Evolutionary conservation across 2,329 filamentous ascomycete genomes (phyloP).

Genomic region (Fusarium irregulare): DNA sequence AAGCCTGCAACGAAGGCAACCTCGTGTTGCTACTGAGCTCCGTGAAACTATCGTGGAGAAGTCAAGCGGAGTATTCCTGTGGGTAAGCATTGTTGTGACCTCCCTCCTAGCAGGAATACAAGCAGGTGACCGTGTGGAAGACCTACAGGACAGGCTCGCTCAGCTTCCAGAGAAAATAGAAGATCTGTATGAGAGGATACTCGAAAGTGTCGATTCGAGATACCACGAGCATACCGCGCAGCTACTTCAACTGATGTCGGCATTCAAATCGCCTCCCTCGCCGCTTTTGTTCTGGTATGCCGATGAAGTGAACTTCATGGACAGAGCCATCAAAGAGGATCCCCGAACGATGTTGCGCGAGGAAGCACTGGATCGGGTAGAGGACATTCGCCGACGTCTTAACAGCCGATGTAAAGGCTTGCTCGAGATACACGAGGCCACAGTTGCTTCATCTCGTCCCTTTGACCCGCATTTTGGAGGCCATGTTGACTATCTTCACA

Average conservation of each 20-base stretch:
- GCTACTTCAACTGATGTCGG: background rate
- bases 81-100: conserved; percentile 12
- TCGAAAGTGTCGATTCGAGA: background rate
- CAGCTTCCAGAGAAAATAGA: background rate
- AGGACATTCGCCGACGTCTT: conserved; percentile 8
- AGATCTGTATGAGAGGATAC: background rate
- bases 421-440: background rate
- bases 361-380: background rate
- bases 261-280: background rate
- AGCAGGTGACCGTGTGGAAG: conserved; percentile 2
- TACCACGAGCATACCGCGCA: conserved; percentile 11
- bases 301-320: conserved; percentile 6
- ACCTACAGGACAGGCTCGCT: background rate
- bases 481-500: background rate
- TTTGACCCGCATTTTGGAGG: accelerated
- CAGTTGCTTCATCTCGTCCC: no score
- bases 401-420: conserved; percentile 20
- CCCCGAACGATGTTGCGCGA: accelerated
- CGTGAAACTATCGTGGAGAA: background rate
- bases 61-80: conserved; percentile 2
- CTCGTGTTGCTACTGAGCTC: accelerated
- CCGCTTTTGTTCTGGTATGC: background rate
- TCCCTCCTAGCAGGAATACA: conserved; percentile 5
- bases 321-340: background rate
- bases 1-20: background rate